Conservation (phyloP, 2,329 filamentous ascomycete species). For the Epichloe glyceriae region DNA sequence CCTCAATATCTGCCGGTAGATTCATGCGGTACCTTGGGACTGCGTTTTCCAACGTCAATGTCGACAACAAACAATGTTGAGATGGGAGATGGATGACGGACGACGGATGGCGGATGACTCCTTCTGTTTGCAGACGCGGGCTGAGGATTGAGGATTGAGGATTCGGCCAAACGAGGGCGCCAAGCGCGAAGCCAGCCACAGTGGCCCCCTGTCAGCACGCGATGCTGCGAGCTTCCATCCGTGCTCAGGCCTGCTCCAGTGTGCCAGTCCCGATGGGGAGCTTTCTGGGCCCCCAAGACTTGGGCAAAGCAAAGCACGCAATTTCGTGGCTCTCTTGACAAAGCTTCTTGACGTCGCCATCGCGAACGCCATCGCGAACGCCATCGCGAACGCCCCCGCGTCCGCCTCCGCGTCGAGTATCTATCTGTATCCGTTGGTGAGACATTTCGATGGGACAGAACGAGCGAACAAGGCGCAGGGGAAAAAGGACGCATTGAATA, state of each 20-base stretch:
- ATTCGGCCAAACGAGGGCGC: neutral
- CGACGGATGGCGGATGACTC: neutral
- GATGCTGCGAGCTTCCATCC: slow-evolving; percentile 2
- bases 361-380: neutral
- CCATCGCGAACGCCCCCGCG: neutral
- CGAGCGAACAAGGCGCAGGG: neutral
- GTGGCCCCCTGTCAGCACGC: slow-evolving; percentile 4
- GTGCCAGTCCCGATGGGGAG: neutral
- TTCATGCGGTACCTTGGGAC: too few species aligned
- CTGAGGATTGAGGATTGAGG: neutral
- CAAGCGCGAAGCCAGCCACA: neutral
- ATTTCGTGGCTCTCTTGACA: slow-evolving; percentile 15
- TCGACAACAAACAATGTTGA: neutral
- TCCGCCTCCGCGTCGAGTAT: neutral
- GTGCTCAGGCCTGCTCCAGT: neutral
- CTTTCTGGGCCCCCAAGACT: slow-evolving; percentile 1
- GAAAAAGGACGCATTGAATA: neutral
- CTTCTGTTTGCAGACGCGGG: neutral
- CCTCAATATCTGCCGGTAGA: too few species aligned
- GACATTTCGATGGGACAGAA: neutral
- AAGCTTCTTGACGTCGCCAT: slow-evolving; percentile 1
- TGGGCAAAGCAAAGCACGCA: slow-evolving; percentile 28
- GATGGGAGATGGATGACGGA: too few species aligned
- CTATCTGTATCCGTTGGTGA: neutral
- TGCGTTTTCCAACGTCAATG: too few species aligned